Base-by-base conservation (phyloP, 2,329 filamentous ascomycete species). In the Cercospora sp. region DNA sequence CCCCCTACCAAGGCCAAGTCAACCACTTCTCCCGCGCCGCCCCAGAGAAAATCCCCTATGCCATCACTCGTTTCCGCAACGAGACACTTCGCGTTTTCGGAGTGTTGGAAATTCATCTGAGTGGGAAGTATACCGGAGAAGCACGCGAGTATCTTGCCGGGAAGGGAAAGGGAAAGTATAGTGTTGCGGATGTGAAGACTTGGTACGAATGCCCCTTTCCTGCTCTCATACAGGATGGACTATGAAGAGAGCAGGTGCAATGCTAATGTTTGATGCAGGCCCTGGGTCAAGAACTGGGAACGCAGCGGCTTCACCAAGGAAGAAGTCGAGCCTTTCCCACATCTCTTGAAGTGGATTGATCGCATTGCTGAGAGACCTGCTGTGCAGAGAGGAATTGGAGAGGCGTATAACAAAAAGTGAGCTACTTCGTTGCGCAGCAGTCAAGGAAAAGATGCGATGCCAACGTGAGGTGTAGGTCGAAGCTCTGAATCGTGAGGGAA, bases 21-120 rank as follows among this genome's bases (percentile, higher is more conserved):
- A 81, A 81, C 69, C 82, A 84, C 72, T 86, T 86, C 75, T 75
- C 70, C n/a, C 76, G 76, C 53, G 79, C 75, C 21, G 80, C 81
- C 0, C 79, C 79, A 12, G 83, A 85, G 73, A 82, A 85, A 73
- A 80, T 84, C 66, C 78, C 79, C 12, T 84, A 83, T 75, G 84
- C 84, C 12, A 84, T 86, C 71, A 79, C 82, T 24, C 81, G 84
- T 40, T 87, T 84, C 80, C 79, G 76, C 60, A 86, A 85, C 62
- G 84, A 86, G 73, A 84, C 81, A 1, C 77, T 85, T 2, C 81
- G 85, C 5, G 82, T 86, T 10, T 86, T 80, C 71, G 84, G 83
- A 61, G 85, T 87, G n/a, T 79, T 86, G n/a, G 85, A 86, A 68
- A 84, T 86, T 66, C 84, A 81, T 9, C 78, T 86, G 1, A 82